Evolutionary conservation across 75 land plant genomes (phyloP).

Genomic region (Pseudotsuga menziesii): DNA sequence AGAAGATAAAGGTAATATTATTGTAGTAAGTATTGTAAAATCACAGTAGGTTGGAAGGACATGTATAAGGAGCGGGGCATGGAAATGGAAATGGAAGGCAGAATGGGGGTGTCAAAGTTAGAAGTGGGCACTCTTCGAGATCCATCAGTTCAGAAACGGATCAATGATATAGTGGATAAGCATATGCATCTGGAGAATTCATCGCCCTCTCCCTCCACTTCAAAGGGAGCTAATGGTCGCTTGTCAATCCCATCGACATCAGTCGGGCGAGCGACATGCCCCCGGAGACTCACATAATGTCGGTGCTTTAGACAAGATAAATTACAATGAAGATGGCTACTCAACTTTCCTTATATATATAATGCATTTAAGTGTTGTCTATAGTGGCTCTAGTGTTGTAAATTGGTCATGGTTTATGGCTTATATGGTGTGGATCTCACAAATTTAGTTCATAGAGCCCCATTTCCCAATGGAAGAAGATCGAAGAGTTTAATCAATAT

Average conservation of each 20-base stretch:
- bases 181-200: slow-evolving; percentile 22
- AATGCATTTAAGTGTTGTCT: too few species aligned
- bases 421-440: too few species aligned
- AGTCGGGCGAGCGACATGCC: not conserved
- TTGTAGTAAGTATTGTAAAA: too few species aligned
- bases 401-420: too few species aligned
- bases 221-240: not conserved
- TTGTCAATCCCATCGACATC: not conserved
- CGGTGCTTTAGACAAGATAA: not conserved
- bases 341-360: too few species aligned
- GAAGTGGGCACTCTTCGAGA: not conserved
- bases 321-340: not conserved
- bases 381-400: too few species aligned
- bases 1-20: too few species aligned
- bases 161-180: slow-evolving; percentile 25
- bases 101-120: slow-evolving; percentile 10
- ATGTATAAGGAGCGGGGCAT: slow-evolving; percentile 22
- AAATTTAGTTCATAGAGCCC: too few species aligned
- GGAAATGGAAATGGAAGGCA: slow-evolving; percentile 4
- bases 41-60: slow-evolving; percentile 1
- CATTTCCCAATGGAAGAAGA: too few species aligned
- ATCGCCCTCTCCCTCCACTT: not conserved
- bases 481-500: too few species aligned
- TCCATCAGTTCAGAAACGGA: slow-evolving; percentile 21
- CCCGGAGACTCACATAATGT: not conserved